Evolutionary conservation across 495 filamentous ascomycete species (phyloP).

Genomic region (Neurospora terricola): DNA sequence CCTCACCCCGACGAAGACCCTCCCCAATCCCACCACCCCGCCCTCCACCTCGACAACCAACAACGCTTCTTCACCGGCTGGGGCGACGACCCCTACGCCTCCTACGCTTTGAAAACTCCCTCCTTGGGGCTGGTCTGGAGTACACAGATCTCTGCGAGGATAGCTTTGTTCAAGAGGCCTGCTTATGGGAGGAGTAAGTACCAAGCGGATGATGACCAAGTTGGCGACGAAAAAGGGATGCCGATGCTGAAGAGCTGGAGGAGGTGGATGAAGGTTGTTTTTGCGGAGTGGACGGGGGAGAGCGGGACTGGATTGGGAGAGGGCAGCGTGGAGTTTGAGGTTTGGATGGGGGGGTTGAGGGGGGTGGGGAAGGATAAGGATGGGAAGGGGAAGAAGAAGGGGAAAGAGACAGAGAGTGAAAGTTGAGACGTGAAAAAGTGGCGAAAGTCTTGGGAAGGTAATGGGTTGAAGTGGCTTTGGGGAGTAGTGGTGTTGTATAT

Average conservation of each 20-base stretch:
- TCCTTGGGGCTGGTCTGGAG: slow-evolving; percentile 83
- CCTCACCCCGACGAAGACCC: slow-evolving; percentile 21
- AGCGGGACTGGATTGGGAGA: slow-evolving; percentile 30
- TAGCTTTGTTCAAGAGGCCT: slow-evolving; percentile 62
- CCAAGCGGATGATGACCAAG: slow-evolving; percentile 5
- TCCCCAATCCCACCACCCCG: slow-evolving; percentile 26
- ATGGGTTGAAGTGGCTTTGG: neutral
- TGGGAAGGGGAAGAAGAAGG: slow-evolving; percentile 10
- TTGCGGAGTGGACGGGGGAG: slow-evolving; percentile 55
- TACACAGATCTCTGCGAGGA: slow-evolving; percentile 71
- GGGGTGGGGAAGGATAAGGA: slow-evolving; percentile 19
- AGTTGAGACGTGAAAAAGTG: neutral
- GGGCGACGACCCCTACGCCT: slow-evolving; percentile 49
- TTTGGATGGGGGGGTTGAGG: slow-evolving; percentile 43
- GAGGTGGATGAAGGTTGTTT: slow-evolving; percentile 72
- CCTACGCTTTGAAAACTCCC: slow-evolving; percentile 61
- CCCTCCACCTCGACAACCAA: slow-evolving; percentile 72
- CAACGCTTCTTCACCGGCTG: slow-evolving; percentile 92
- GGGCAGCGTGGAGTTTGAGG: slow-evolving; percentile 46
- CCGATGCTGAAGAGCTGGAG: slow-evolving; percentile 35
- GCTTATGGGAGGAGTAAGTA: slow-evolving; percentile 27
- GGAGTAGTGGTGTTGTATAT: neutral
- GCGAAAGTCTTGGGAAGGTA: neutral
- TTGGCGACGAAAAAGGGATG: neutral
- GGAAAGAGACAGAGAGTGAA: neutral